Percentiles rank a stretch among this genome's conserved stretches.
These are phyloP conservation scores for Calonectria hongkongensis DNA, from an alignment of 2,329 filamentous ascomycete species.

Conservation along the genomic window DNA sequence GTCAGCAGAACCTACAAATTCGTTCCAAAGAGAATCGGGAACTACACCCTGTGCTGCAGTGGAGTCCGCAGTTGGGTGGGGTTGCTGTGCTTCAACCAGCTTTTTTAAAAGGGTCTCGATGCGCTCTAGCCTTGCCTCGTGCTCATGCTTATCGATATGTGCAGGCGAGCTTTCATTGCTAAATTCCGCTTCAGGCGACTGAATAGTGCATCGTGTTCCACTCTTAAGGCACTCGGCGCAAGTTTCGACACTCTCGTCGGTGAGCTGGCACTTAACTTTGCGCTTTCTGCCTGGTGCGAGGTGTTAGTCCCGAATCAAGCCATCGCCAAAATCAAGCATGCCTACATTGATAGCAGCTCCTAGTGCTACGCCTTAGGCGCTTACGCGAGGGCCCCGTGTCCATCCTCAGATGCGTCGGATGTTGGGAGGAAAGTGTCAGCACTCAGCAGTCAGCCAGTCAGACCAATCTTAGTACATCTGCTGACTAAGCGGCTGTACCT, in stretches of 20 bases:
- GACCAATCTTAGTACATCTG: not conserved
- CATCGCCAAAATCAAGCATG: no score
- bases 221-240: slow-evolving; percentile 43
- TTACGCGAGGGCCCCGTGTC: slow-evolving; percentile 37
- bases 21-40: slow-evolving; percentile 35
- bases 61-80: not conserved
- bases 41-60: not conserved
- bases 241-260: slow-evolving; percentile 34
- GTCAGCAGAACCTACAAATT: slow-evolving; percentile 30
- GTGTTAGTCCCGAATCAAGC: not conserved
- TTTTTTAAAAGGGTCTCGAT: slow-evolving; percentile 39
- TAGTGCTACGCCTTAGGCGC: slow-evolving; percentile 39
- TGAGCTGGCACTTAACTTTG: slow-evolving; percentile 47
- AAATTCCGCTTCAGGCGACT: slow-evolving; percentile 14
- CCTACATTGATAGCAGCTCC: slow-evolving; percentile 43
- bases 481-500: not conserved
- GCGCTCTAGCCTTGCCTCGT: slow-evolving; percentile 37
- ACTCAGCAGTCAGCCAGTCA: not conserved
- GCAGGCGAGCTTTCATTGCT: not conserved
- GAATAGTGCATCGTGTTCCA: slow-evolving; percentile 36
- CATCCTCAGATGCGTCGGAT: slow-evolving; percentile 22
- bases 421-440: not conserved
- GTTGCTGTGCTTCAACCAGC: slow-evolving; percentile 37
- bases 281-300: slow-evolving; percentile 39
- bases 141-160: not conserved